Conservation (phyloP, 1,139 yeast species). For the Saccharomyces pastorianus region DNA sequence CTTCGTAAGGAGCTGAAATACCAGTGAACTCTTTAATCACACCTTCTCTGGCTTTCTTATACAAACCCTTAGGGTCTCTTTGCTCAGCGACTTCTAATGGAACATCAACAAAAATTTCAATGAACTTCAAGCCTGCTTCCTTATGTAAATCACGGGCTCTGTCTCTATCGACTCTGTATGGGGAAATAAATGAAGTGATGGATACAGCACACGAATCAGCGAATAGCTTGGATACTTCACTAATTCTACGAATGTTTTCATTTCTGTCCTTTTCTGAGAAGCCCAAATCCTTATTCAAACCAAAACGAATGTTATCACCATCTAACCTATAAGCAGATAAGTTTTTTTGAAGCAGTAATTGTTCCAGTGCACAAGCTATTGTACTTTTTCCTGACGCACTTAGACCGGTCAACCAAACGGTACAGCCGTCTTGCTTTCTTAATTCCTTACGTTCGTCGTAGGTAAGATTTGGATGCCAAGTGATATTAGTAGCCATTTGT, state of each 20-base stretch:
- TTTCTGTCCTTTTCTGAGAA: constrained; percentile 86
- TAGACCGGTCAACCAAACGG: constrained; percentile 91
- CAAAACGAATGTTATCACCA: constrained; percentile 92
- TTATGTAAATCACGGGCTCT: constrained; percentile 79
- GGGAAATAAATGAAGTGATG: constrained; percentile 85
- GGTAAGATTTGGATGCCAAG: constrained; percentile 89
- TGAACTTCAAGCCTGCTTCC: constrained; percentile 66
- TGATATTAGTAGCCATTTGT: constrained; percentile 83
- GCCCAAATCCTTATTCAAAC: constrained; percentile 88
- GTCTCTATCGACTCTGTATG: constrained; percentile 76
- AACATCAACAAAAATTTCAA: constrained; percentile 87
- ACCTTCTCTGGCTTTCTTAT: constrained; percentile 94
- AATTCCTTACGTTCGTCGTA: constrained; percentile 67
- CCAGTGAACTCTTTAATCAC: constrained; percentile 92
- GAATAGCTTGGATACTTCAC: constrained; percentile 87
- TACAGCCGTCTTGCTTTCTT: constrained; percentile 77
- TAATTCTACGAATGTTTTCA: constrained; percentile 88
- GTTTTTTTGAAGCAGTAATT: constrained; percentile 57
- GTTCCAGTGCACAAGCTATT: constrained; percentile 90
- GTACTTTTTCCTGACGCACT: constrained; percentile 95
- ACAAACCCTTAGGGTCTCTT: constrained; percentile 94
- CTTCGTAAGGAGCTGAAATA: constrained; percentile 91
- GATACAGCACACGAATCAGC: constrained; percentile 84
- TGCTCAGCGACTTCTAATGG: constrained; percentile 90
- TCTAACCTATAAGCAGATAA: constrained; percentile 78